Conservation (phyloP, 345 rosid species). For the Salix brachista region DNA sequence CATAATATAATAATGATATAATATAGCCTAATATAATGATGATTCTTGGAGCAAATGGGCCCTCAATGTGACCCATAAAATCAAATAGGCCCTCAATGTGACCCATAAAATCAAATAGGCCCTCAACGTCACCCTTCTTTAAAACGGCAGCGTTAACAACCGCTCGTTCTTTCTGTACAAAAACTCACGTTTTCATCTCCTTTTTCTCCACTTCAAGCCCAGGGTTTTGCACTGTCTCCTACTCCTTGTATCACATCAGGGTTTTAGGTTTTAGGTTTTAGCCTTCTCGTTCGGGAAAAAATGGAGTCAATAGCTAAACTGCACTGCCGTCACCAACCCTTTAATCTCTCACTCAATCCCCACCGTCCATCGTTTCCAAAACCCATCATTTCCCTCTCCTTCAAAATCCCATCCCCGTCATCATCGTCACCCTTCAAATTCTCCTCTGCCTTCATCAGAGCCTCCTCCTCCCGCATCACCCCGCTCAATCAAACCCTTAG, state of each 20-base stretch:
- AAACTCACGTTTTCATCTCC: background rate
- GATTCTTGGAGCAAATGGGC: no score
- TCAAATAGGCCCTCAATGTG: no score
- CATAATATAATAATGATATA: no score
- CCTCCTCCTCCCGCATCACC: constrained; percentile 32
- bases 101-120: no score
- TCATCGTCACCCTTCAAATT: constrained; percentile 34
- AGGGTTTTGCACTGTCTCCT: constrained; percentile 22
- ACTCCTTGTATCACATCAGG: constrained; percentile 16
- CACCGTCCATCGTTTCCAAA: constrained; percentile 35
- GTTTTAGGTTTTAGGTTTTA: constrained; percentile 40
- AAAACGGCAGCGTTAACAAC: background rate
- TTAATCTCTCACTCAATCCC: constrained; percentile 41
- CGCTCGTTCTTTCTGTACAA: no score
- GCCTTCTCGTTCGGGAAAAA: background rate
- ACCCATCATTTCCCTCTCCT: constrained; percentile 31
- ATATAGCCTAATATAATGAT: no score
- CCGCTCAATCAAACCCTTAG: constrained; percentile 25
- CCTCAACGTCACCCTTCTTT: no score
- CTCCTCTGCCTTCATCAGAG: constrained; percentile 33
- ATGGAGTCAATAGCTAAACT: constrained; percentile 62
- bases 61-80: no score
- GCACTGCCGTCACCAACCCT: constrained; percentile 38
- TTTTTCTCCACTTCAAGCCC: background rate
- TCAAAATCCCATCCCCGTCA: constrained; percentile 24